Percentiles rank a stretch among this genome's conserved stretches.
Conservation (phyloP, 2,329 filamentous ascomycete species). For the Colletotrichum aenigma region DNA sequence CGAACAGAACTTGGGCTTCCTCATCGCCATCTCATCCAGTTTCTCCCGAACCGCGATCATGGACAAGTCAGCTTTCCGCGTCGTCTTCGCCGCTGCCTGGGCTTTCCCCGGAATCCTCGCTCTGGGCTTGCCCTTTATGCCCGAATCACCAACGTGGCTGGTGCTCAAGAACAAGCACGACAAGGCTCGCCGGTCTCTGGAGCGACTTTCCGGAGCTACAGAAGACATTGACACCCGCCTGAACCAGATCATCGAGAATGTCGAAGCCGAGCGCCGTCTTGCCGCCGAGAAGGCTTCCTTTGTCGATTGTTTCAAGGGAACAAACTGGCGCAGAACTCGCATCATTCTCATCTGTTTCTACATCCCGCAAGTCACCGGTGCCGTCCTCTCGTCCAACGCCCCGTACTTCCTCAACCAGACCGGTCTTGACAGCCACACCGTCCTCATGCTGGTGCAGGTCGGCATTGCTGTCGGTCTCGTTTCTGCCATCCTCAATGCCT, state of each 20-base stretch:
- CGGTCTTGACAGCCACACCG: constrained; percentile 20
- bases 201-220: constrained; percentile 27
- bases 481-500: constrained; percentile 23
- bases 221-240: constrained; percentile 37
- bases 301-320: constrained; percentile 36
- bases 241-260: constrained; percentile 41
- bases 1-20: constrained; percentile 18
- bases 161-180: constrained; percentile 35
- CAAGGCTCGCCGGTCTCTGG: constrained; percentile 31
- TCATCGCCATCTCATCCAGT: constrained; percentile 37
- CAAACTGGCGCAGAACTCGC: constrained; percentile 36
- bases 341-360: constrained; percentile 24
- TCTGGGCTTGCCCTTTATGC: constrained; percentile 28
- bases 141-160: constrained; percentile 44
- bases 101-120: constrained; percentile 29
- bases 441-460: constrained; percentile 24
- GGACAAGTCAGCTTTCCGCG: constrained; percentile 28
- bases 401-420: constrained; percentile 28
- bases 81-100: constrained; percentile 35
- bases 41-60: constrained; percentile 36
- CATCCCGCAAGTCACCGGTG: constrained; percentile 22
- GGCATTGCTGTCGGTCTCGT: constrained; percentile 24
- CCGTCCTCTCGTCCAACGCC: constrained; percentile 25
- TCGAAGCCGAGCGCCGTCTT: constrained; percentile 34
- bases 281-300: constrained; percentile 28